These are phyloP conservation scores for Aurantiochytrium sp. DNA, from an alignment of 108 stramenopile genomes.

Conservation along the genomic window DNA sequence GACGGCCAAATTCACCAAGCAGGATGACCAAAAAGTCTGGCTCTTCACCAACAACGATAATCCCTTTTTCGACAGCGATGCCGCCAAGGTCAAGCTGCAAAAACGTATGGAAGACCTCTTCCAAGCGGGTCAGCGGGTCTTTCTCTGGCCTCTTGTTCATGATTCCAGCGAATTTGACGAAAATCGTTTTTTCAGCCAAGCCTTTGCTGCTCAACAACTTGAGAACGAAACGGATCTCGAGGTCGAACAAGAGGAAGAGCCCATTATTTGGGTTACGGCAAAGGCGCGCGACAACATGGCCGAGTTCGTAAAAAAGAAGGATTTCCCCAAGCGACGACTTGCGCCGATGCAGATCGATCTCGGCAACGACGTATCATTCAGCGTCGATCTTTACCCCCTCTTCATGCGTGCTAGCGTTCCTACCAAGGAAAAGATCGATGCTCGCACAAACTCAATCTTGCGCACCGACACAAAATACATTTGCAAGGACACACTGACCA, in stretches of 20 bases:
- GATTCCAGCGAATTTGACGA: neutral
- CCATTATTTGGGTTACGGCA: neutral
- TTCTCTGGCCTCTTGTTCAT: neutral
- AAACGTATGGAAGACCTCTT: neutral
- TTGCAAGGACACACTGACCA: neutral
- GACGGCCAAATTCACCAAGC: neutral
- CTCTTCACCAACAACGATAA: neutral
- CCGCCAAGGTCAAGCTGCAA: neutral
- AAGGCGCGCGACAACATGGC: neutral
- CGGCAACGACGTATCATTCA: neutral
- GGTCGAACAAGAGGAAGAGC: neutral
- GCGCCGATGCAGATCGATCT: neutral
- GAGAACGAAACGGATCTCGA: neutral
- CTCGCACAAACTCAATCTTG: neutral
- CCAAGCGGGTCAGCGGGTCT: neutral
- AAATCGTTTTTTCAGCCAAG: neutral
- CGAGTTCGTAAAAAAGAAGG: neutral
- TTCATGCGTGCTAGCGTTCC: neutral
- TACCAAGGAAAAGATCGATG: neutral
- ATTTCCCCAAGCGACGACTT: neutral
- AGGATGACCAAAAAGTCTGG: slow-evolving; percentile 1
- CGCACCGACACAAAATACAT: neutral
- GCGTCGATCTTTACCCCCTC: neutral
- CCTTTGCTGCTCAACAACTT: neutral
- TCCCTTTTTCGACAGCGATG: neutral